Percentiles rank a stretch among this genome's conserved stretches.
phyloP scores from a whole-genome alignment of 1,139 yeast species.

The Hemisphaericaspora lyxosophila region DNA sequence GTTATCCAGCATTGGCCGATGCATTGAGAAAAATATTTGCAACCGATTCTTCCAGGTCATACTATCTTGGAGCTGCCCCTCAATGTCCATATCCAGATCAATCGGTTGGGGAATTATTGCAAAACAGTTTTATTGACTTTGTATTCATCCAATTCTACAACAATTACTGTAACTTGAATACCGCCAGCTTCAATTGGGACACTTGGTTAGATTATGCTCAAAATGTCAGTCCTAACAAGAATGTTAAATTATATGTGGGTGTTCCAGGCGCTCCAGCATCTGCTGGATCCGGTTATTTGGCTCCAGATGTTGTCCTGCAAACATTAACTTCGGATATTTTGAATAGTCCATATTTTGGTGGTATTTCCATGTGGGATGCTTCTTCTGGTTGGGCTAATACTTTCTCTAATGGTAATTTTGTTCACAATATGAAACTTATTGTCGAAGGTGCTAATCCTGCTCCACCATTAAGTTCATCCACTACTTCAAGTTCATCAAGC shows the following conservation, averaged over 20 bases:
- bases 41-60: conserved; percentile 54
- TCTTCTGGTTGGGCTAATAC: conserved; percentile 68
- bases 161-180: conserved; percentile 69
- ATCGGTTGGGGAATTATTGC: conserved; percentile 67
- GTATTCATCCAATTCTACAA: conserved; percentile 93
- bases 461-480: conserved; percentile 6
- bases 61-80: conserved; percentile 90
- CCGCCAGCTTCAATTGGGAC: conserved; percentile 70
- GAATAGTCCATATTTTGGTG: conserved; percentile 61
- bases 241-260: conserved; percentile 67
- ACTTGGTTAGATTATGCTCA: conserved; percentile 77
- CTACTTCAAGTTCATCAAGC: conserved; percentile 9
- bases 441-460: conserved; percentile 10
- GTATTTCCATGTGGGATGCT: conserved; percentile 91
- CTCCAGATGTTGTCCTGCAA: conserved; percentile 19
- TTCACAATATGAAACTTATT: conserved; percentile 37
- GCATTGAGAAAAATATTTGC: conserved; percentile 59
- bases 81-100: conserved; percentile 95
- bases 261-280: conserved; percentile 68
- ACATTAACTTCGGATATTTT: conserved; percentile 36
- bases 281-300: conserved; percentile 49
- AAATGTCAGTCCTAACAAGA: conserved; percentile 60
- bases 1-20: conserved; percentile 61
- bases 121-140: conserved; percentile 68
- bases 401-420: conserved; percentile 45